Conservation (phyloP, 2,329 filamentous ascomycete genomes). For the Trichoderma oligosporum region DNA sequence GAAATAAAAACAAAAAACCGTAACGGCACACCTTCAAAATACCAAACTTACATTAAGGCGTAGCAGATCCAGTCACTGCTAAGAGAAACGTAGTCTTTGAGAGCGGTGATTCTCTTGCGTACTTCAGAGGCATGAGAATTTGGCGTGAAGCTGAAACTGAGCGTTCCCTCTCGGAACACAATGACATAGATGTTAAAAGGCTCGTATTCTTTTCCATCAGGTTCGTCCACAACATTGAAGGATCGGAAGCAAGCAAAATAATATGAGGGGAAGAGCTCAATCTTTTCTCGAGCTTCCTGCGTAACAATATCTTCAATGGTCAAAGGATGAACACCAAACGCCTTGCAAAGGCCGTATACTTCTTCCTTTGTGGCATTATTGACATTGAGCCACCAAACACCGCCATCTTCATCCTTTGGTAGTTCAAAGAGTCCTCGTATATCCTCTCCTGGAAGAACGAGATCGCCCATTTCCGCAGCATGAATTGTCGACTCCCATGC, state of each 20-base stretch:
- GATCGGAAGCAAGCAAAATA: constrained; percentile 98
- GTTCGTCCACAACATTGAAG: constrained; percentile 75
- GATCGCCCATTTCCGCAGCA: constrained; percentile 79
- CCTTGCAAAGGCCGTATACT: constrained; percentile 81
- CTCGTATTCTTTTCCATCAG: constrained; percentile 78
- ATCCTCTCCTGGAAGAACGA: constrained; percentile 84
- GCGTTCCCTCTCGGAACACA: constrained; percentile 89
- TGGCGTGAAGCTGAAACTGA: constrained; percentile 89
- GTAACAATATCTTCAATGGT: constrained; percentile 95
- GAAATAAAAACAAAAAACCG: background rate
- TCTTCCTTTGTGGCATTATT: constrained; percentile 87
- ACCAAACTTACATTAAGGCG: constrained; percentile 73
- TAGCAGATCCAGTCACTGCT: constrained; percentile 99
- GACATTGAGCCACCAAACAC: constrained; percentile 99
- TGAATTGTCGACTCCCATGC: constrained; percentile 92
- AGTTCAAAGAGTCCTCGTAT: constrained; percentile 80
- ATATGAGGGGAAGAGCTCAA: constrained; percentile 94
- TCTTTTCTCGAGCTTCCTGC: constrained; percentile 95
- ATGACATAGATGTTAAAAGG: constrained; percentile 96
- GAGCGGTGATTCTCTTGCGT: constrained; percentile 81
- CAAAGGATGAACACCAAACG: constrained; percentile 91
- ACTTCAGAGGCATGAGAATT: constrained; percentile 87
- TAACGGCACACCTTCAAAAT: too few relatives aligned
- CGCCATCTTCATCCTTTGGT: constrained; percentile 60
- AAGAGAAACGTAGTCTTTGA: constrained; percentile 92